Evolutionary conservation across 2,329 filamentous ascomycete genomes (phyloP).

Genomic region (Fusarium incarnatum): DNA sequence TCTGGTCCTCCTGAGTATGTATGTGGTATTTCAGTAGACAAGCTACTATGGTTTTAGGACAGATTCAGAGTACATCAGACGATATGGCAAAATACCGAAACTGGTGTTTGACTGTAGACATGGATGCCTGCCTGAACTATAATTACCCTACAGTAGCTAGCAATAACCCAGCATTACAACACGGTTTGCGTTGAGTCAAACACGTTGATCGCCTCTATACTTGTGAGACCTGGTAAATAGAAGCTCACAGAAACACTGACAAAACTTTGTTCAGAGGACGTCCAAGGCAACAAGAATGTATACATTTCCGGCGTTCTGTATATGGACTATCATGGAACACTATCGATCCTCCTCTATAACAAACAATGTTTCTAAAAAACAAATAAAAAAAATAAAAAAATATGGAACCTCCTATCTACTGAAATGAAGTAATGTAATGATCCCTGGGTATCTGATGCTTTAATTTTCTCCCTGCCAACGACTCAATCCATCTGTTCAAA

Average conservation of each 20-base stretch:
- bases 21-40: not conserved
- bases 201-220: not conserved
- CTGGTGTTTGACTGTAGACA: not conserved
- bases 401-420: not conserved
- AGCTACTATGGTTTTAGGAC: not conserved
- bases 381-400: no score
- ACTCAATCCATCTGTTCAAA: slow-evolving; percentile 20
- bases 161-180: not conserved
- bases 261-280: not conserved
- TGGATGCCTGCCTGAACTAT: not conserved
- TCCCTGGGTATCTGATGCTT: slow-evolving; percentile 29
- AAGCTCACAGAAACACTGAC: not conserved
- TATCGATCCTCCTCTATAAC: not conserved
- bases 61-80: not conserved
- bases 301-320: not conserved
- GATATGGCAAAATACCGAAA: not conserved
- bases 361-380: not conserved
- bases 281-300: not conserved
- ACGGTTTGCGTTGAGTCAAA: not conserved
- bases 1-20: not conserved
- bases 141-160: not conserved
- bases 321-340: not conserved
- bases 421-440: not conserved
- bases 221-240: not conserved
- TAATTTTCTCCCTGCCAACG: not conserved